Evolutionary conservation across 768 basidiomycete genomes (phyloP), one percentile per base, ranked within the genome.

Genomic region (Russula emetica): DNA sequence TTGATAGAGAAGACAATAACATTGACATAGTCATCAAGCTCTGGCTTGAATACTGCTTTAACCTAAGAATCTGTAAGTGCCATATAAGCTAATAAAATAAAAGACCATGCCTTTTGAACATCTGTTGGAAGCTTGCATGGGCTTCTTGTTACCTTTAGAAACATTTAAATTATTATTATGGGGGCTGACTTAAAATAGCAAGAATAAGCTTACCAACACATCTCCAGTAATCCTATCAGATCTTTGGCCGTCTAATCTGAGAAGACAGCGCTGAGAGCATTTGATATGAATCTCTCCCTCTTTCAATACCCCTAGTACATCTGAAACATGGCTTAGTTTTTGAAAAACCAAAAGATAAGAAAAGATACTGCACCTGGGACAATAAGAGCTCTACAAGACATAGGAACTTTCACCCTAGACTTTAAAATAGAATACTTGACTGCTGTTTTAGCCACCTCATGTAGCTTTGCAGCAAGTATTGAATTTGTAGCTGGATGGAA

Each of bases 71-170:
- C n/a, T 47, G 28, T 45, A 4, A 26, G 28, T 26, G 20, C 1
- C n/a, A 30, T 11, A 61, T 14, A 9, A 24, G 38, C 8, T 11
- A 11, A 22, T 2, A 26, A 20, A 14, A 5, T 20, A 40, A 13
- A 13, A 51, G 3, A 47, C 22, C 30, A 44, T 58, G 85, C 85
- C 76, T 85, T 87, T 67, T 83, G 84, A 0, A 82, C 77, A 71
- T 90, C 87, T 0, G 81, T 84, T 1, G 87, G 85, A 0, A 88
- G 73, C 66, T 86, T 87, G 72, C 87, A 88, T n/a, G 87, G 87
- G 70, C 85, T 79, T 26, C 86, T 75, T 2, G 83, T 84, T 13
- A 88, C 73, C 83, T 85, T 62, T 7, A 36, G 6, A 1, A 18
- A 45, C 32, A 36, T 30, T 18, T 14, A n/a, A 40, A 13, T 11